These are phyloP conservation scores for Colletotrichum filicis DNA, from an alignment of 2,329 filamentous ascomycete species.

Conservation along the genomic window DNA sequence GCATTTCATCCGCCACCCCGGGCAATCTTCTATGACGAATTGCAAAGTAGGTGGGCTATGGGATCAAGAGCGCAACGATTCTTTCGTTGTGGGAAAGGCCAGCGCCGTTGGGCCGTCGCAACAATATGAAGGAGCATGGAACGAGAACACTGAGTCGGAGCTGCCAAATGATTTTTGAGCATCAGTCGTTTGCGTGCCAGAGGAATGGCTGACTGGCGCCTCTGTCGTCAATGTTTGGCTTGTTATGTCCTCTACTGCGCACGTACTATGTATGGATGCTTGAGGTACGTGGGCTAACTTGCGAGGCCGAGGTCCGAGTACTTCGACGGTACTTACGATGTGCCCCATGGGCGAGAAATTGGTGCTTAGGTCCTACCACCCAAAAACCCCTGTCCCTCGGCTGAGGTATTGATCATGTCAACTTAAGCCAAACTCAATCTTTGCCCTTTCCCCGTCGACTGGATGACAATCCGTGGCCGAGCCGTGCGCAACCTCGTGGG, in stretches of 20 bases:
- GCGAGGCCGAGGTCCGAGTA: not conserved
- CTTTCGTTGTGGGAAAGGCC: not conserved
- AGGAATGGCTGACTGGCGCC: not conserved
- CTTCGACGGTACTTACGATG: constrained; percentile 1
- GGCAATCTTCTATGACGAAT: not conserved
- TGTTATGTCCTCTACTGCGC: not conserved
- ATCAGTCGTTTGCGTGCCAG: constrained; percentile 22
- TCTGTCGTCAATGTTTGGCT: not conserved
- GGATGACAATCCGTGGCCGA: not conserved
- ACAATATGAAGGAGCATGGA: not conserved
- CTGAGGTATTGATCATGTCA: constrained; percentile 10
- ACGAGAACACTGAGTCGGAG: not conserved
- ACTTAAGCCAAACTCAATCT: constrained; percentile 2
- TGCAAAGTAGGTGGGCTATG: not conserved
- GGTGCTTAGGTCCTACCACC: not conserved
- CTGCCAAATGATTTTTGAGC: not conserved
- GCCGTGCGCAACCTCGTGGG: not conserved
- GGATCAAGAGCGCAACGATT: not conserved
- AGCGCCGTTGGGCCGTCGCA: not conserved
- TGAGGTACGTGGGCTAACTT: not conserved
- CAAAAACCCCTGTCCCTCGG: not conserved
- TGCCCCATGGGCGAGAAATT: not conserved
- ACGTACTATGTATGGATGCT: not conserved
- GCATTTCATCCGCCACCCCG: not conserved
- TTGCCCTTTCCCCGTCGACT: not conserved